Percentiles rank a stretch among this genome's conserved stretches.
These are phyloP conservation scores for Fraxinus excelsior DNA, from an alignment of 257 asterid genomes.

Conservation along the genomic window DNA sequence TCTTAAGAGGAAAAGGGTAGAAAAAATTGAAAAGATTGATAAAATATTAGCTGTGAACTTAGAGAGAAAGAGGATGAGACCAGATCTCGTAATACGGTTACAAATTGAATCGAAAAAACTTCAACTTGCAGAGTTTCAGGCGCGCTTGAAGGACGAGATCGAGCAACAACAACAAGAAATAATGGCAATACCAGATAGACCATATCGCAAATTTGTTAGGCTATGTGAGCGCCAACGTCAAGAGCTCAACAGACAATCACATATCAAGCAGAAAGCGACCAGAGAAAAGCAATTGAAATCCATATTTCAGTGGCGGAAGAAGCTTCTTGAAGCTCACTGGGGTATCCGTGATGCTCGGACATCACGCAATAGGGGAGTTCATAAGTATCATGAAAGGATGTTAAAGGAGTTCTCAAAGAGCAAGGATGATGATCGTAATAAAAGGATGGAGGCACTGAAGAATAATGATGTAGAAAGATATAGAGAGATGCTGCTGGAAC, in stretches of 20 bases:
- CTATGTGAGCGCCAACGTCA: constrained; percentile 98
- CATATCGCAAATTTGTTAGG: constrained; percentile 88
- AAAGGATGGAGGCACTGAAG: constrained; percentile 99
- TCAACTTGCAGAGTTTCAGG: constrained; percentile 83
- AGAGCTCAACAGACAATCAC: constrained; percentile 92
- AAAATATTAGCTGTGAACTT: constrained; percentile 79
- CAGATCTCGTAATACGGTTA: constrained; percentile 82
- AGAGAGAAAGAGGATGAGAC: constrained; percentile 92
- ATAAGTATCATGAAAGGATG: constrained; percentile 96
- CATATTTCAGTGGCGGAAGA: constrained; percentile 97
- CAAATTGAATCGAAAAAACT: constrained; percentile 95
- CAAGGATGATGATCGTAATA: constrained; percentile 83
- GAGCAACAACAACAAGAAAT: constrained; percentile 94
- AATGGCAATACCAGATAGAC: constrained; percentile 98
- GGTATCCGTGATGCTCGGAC: constrained; percentile 96
- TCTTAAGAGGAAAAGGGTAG: constrained; percentile 70
- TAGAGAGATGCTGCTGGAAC: constrained; percentile 98
- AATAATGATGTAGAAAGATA: constrained; percentile 98
- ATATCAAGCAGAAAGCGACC: constrained; percentile 75
- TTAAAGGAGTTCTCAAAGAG: constrained; percentile 93
- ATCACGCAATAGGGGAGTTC: constrained; percentile 97
- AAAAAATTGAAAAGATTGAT: constrained; percentile 78
- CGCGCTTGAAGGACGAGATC: constrained; percentile 86
- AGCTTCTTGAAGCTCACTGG: constrained; percentile 99
- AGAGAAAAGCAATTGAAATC: constrained; percentile 94